Evolutionary conservation across 78 protist genomes (phyloP).

Genomic region (Dictyostelium intermedium): DNA sequence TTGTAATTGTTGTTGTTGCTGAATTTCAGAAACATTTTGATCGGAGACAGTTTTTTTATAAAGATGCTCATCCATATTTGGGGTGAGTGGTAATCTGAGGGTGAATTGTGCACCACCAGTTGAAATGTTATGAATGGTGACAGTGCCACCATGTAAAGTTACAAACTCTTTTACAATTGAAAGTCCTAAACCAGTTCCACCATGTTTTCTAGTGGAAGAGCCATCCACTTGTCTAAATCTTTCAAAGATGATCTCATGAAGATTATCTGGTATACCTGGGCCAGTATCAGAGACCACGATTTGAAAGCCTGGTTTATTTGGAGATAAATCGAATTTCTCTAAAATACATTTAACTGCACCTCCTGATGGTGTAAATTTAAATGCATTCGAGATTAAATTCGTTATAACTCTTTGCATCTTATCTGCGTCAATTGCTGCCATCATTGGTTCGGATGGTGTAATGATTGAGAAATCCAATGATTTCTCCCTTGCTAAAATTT

Average conservation of each 20-base stretch:
- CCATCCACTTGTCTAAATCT: constrained; percentile 73
- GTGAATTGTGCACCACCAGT: constrained; percentile 36
- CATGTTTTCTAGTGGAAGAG: constrained; percentile 41
- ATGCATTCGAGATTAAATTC: constrained; percentile 69
- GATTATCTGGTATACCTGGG: constrained; percentile 54
- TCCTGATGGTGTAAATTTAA: constrained; percentile 76
- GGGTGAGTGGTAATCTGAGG: constrained; percentile 26
- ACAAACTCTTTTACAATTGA: constrained; percentile 79
- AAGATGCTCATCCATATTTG: constrained; percentile 13
- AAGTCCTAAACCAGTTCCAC: constrained; percentile 82
- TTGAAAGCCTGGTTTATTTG: constrained; percentile 1
- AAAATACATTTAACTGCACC: constrained; percentile 11
- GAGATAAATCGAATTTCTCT: not conserved
- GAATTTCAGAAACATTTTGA: not conserved
- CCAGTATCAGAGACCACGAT: constrained; percentile 72
- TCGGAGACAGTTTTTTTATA: constrained; percentile 46
- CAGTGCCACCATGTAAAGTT: constrained; percentile 54
- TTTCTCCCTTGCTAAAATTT: constrained; percentile 51
- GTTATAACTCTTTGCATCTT: constrained; percentile 59
- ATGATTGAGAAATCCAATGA: constrained; percentile 17
- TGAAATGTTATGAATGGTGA: not conserved
- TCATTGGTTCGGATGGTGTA: constrained; percentile 9
- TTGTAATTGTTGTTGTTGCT: not conserved
- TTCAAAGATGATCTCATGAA: constrained; percentile 52
- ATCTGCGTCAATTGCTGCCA: constrained; percentile 70